These are phyloP conservation scores for Auricularia sp. DNA, from an alignment of 768 basidiomycete genomes.

Conservation along the genomic window DNA sequence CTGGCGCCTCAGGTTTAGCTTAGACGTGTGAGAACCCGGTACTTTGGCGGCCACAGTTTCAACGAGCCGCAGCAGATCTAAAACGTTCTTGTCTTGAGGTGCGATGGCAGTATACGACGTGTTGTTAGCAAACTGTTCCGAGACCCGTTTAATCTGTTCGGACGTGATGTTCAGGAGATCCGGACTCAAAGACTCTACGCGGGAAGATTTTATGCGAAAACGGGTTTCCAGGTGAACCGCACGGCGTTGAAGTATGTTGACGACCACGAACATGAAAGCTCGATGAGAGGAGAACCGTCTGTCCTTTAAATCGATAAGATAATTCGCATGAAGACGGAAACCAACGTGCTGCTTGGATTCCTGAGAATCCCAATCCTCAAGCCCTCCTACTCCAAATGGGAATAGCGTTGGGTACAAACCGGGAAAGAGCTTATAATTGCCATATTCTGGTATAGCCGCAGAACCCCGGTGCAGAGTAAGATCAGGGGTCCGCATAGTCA, in stretches of 20 bases:
- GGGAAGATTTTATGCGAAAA: conserved; percentile 13
- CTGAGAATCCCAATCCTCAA: conserved; percentile 15
- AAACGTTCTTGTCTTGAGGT: conserved; percentile 14
- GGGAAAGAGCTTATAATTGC: conserved; percentile 23
- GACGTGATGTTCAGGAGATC: conserved; percentile 7
- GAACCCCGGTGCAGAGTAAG: conserved; percentile 15
- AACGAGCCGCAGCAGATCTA: conserved; percentile 18
- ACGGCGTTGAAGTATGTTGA: conserved; percentile 21
- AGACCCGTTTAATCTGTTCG: background rate
- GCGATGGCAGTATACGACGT: conserved; percentile 5
- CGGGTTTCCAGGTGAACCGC: conserved; percentile 17
- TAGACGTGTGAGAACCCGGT: conserved; percentile 24
- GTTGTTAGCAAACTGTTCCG: conserved; percentile 8
- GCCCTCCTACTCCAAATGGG: conserved; percentile 24
- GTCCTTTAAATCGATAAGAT: conserved; percentile 15
- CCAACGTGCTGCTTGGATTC: conserved; percentile 1
- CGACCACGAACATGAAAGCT: conserved; percentile 19
- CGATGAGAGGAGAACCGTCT: conserved; percentile 16
- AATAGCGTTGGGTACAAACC: conserved; percentile 24
- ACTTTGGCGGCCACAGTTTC: conserved; percentile 22
- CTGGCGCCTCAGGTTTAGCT: conserved; percentile 16
- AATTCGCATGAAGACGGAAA: conserved; percentile 18
- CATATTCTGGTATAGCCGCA: conserved; percentile 20
- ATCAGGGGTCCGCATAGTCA: conserved; percentile 11
- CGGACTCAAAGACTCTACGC: conserved; percentile 11